phyloP scores from a whole-genome alignment of 2,329 filamentous ascomycete species.

The Hawksworthiomyces lignivorus region DNA sequence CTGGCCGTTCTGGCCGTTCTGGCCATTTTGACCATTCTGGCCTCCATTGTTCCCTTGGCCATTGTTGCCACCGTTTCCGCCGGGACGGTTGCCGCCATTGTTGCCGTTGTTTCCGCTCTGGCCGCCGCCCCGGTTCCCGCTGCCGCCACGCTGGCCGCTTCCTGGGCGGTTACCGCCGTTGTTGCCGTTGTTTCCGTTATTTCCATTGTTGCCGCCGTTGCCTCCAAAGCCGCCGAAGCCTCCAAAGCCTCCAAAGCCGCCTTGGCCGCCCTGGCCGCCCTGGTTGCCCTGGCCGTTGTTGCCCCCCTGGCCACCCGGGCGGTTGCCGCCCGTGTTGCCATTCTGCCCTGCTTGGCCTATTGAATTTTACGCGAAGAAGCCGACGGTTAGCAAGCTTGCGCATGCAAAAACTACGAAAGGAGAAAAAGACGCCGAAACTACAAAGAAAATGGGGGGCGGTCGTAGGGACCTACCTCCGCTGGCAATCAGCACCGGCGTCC shows the following conservation, averaged over 20 bases:
- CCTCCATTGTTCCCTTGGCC: slow-evolving; percentile 2
- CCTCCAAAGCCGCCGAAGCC: not conserved
- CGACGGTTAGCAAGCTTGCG: not conserved
- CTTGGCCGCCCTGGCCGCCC: not conserved
- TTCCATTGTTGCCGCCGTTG: not conserved
- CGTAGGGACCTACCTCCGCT: slow-evolving; percentile 7
- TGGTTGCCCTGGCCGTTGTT: not conserved
- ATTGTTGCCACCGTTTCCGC: slow-evolving; percentile 2
- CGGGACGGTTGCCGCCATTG: not conserved
- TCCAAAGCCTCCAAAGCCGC: not conserved
- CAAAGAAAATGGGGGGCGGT: not conserved
- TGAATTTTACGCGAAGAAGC: not conserved
- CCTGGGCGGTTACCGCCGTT: no score
- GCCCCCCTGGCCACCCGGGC: not conserved
- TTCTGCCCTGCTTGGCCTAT: not conserved
- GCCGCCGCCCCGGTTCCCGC: not conserved
- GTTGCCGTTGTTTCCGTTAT: not conserved
- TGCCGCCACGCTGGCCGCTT: not conserved
- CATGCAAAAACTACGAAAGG: no score
- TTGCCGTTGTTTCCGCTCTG: slow-evolving; percentile 2
- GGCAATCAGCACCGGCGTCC: slow-evolving; percentile 28
- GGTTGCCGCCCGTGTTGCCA: not conserved
- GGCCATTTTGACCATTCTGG: not conserved
- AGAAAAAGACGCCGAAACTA: no score
- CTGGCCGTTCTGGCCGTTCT: slow-evolving; percentile 3